Evolutionary conservation across 805 yeast genomes (phyloP), one percentile per base, ranked within the genome.

Genomic region (Yamadazyma endophytica): DNA sequence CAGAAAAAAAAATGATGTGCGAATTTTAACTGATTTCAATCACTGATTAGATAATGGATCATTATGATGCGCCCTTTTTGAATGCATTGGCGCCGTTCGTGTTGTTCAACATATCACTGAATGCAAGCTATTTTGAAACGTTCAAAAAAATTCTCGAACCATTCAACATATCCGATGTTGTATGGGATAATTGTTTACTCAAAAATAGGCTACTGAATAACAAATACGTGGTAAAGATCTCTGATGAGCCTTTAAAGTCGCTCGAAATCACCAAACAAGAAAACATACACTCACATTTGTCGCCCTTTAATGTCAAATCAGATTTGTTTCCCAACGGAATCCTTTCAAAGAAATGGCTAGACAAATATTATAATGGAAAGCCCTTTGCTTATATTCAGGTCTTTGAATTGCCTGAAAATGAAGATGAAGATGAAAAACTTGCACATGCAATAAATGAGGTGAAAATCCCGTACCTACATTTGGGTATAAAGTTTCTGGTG

Each of bases 141-240:
- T n/a, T n/a, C n/a, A n/a, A n/a, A n/a, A n/a, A n/a, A n/a, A n/a
- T n/a, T n/a, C n/a, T n/a, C n/a, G n/a, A n/a, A n/a, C n/a, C n/a
- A n/a, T n/a, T n/a, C n/a, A n/a, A 48, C 19, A 40, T 56, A 17
- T 17, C 39, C 7, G 39, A 41, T 23, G 42, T 34, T 18, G 33
- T 41, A 5, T 65, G 72, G 72, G 69, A 65, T 39, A 56, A 61
- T 31, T 51, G 50, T 19, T 56, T 65, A 13, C 47, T 65, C 26
- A 55, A 50, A 35, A 57, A 60, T 39, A 40, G 70, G 14, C 40
- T 61, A 18, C 61, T 52, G 55, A 55, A 43, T 23, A 40, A 47
- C 15, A 61, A 53, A 39, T 64, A 49, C 33, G 41, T 52, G n/a
- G 46, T 64, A 19, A 40, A 44, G 21, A 36, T 22, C 2, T 35